phyloP scores from a whole-genome alignment of 805 yeast species.

The Suhomyces emberorum region DNA sequence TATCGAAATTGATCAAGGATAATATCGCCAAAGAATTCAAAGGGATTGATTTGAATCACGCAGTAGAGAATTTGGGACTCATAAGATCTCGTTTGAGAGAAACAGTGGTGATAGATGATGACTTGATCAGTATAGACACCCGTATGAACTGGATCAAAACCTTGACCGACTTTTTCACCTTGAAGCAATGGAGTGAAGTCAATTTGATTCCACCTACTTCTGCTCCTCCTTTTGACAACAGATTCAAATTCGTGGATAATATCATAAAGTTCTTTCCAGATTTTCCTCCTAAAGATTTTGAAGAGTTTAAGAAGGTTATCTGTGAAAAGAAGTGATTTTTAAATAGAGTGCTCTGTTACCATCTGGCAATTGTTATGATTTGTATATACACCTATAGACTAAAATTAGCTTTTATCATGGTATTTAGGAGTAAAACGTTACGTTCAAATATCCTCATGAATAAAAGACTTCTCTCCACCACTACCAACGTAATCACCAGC shows the following conservation, averaged over 20 bases:
- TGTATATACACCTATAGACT: too few relatives aligned
- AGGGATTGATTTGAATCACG: slow-evolving; percentile 49
- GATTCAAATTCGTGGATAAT: slow-evolving; percentile 24
- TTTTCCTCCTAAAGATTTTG: slow-evolving; percentile 38
- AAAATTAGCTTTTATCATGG: not conserved
- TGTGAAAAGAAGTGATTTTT: not conserved
- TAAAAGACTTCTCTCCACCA: slow-evolving; percentile 78
- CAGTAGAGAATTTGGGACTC: slow-evolving; percentile 58
- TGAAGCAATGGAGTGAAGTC: slow-evolving; percentile 56
- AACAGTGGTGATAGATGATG: slow-evolving; percentile 40
- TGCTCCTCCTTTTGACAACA: slow-evolving; percentile 15
- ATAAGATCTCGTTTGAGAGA: slow-evolving; percentile 51
- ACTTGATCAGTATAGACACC: slow-evolving; percentile 47
- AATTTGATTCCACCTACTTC: slow-evolving; percentile 29
- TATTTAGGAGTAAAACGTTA: not conserved
- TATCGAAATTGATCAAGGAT: slow-evolving; percentile 52
- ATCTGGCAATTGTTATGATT: too few relatives aligned
- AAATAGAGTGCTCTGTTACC: too few relatives aligned
- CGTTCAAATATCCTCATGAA: slow-evolving; percentile 59
- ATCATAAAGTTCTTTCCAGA: slow-evolving; percentile 50
- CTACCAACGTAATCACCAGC: slow-evolving; percentile 91
- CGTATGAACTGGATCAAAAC: slow-evolving; percentile 72
- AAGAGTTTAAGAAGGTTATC: slow-evolving; percentile 9
- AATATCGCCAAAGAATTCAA: slow-evolving; percentile 50
- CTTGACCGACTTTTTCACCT: slow-evolving; percentile 57